Percentiles rank a stretch among this genome's conserved stretches.
These are phyloP conservation scores for Lathyrus sativus DNA, from an alignment of 306 rosid species.

Conservation along the genomic window DNA sequence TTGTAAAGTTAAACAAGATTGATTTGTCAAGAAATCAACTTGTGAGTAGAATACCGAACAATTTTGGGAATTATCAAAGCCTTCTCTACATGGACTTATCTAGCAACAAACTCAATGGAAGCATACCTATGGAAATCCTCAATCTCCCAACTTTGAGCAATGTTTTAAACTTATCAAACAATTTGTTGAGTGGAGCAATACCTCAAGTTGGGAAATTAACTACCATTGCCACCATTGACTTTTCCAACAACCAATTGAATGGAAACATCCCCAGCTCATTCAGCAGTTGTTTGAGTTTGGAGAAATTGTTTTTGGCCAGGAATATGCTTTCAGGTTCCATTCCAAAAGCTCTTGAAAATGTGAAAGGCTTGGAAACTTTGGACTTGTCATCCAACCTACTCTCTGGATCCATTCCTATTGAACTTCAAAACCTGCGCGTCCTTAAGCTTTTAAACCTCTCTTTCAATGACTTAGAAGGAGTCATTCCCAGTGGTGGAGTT, in stretches of 20 bases:
- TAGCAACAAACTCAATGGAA: slow-evolving; percentile 63
- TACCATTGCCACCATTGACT: slow-evolving; percentile 52
- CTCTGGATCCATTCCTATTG: slow-evolving; percentile 63
- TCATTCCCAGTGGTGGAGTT: slow-evolving; percentile 57
- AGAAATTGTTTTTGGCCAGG: slow-evolving; percentile 47
- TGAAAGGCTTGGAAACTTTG: slow-evolving; percentile 60
- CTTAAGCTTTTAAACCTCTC: slow-evolving; percentile 61
- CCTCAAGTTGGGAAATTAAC: slow-evolving; percentile 52
- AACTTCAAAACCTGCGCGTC: slow-evolving; percentile 48
- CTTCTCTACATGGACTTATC: slow-evolving; percentile 67
- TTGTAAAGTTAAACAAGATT: slow-evolving; percentile 50
- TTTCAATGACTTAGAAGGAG: slow-evolving; percentile 66
- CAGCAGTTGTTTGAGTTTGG: slow-evolving; percentile 60
- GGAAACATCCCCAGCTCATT: slow-evolving; percentile 64
- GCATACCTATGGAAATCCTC: slow-evolving; percentile 57
- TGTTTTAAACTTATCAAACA: slow-evolving; percentile 59
- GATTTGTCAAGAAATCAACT: slow-evolving; percentile 63
- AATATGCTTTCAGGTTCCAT: slow-evolving; percentile 68
- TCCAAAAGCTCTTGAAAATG: slow-evolving; percentile 51
- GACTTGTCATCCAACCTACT: slow-evolving; percentile 79
- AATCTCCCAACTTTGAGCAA: slow-evolving; percentile 55
- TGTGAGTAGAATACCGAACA: slow-evolving; percentile 47
- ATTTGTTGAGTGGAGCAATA: slow-evolving; percentile 61
- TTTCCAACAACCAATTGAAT: slow-evolving; percentile 55
- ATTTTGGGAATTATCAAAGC: slow-evolving; percentile 53